A percentile compares a stretch with the other conserved stretches of the same genome.
phyloP scores from a whole-genome alignment of 805 yeast genomes.

The Metschnikowia similis region DNA sequence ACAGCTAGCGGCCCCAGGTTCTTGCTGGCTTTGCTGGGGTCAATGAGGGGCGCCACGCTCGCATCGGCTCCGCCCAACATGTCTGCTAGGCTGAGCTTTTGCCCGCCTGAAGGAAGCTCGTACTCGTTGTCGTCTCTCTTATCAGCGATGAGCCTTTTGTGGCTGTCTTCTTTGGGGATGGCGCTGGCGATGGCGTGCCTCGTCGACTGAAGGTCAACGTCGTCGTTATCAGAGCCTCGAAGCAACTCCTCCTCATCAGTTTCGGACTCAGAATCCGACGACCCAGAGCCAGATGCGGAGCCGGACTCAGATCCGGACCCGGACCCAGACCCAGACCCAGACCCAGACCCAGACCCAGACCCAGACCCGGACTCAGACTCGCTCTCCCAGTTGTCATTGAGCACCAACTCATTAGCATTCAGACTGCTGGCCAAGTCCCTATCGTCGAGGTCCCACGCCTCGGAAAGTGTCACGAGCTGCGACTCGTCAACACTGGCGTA shows the following conservation, averaged over 20 bases:
- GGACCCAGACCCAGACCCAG: slow-evolving; percentile 22
- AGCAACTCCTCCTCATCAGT: slow-evolving; percentile 25
- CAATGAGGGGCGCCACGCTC: slow-evolving; percentile 47
- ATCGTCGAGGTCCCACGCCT: slow-evolving; percentile 84
- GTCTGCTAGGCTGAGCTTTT: slow-evolving; percentile 61
- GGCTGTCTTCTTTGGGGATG: slow-evolving; percentile 32
- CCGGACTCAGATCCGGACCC: slow-evolving; percentile 23
- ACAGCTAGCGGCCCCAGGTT: slow-evolving; percentile 55
- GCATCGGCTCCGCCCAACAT: slow-evolving; percentile 68
- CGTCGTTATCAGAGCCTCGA: slow-evolving; percentile 34
- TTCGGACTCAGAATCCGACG: slow-evolving; percentile 24
- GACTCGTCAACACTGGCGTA: slow-evolving; percentile 73
- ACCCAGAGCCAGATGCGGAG: slow-evolving; percentile 18
- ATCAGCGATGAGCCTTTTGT: slow-evolving; percentile 49
- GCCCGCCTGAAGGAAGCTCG: slow-evolving; percentile 57
- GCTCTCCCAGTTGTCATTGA: slow-evolving; percentile 15
- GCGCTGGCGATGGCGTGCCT: slow-evolving; percentile 36
- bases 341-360: not conserved
- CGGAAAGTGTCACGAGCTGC: slow-evolving; percentile 74
- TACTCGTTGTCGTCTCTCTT: slow-evolving; percentile 65
- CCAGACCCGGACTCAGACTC: slow-evolving; percentile 10
- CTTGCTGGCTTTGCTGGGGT: slow-evolving; percentile 33
- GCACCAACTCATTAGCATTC: slow-evolving; percentile 9
- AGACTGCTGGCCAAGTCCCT: slow-evolving; percentile 27
- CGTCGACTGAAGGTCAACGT: slow-evolving; percentile 48